Percentiles rank a stretch among this genome's conserved stretches.
These are phyloP conservation scores for Xenoacremonium recifei DNA, from an alignment of 2,329 filamentous ascomycete species.

Conservation along the genomic window DNA sequence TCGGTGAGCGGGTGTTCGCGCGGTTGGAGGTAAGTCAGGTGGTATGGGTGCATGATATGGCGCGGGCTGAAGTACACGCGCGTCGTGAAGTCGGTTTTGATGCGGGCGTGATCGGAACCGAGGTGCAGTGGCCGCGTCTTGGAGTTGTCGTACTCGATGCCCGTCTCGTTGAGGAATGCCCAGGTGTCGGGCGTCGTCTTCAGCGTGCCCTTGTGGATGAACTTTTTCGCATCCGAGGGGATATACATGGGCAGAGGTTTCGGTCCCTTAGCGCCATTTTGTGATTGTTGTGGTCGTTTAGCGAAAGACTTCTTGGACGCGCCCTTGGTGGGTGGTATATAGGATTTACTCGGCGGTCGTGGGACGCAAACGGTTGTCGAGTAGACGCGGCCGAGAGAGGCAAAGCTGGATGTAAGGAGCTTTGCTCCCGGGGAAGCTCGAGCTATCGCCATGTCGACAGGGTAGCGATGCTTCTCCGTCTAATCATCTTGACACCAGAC, in stretches of 20 bases:
- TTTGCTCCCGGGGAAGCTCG: constrained; percentile 13
- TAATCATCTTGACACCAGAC: constrained; percentile 15
- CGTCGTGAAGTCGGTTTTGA: constrained; percentile 19
- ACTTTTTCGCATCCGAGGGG: constrained; percentile 17
- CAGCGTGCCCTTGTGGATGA: constrained; percentile 25
- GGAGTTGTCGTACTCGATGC: constrained; percentile 23
- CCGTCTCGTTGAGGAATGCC: constrained; percentile 26
- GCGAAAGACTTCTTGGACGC: not conserved
- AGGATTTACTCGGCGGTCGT: too few relatives aligned
- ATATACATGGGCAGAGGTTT: constrained; percentile 11
- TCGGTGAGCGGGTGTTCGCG: constrained; percentile 31
- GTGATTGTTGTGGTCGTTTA: constrained; percentile 16
- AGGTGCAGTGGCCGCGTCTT: constrained; percentile 13
- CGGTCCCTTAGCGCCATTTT: too few relatives aligned
- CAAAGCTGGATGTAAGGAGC: constrained; percentile 11
- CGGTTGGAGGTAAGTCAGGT: constrained; percentile 32
- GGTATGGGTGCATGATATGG: constrained; percentile 32
- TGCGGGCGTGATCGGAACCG: constrained; percentile 6
- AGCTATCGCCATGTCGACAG: constrained; percentile 24
- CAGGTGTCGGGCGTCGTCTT: constrained; percentile 27
- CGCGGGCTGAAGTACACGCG: constrained; percentile 23
- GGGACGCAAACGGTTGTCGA: constrained; percentile 8
- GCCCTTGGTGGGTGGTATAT: constrained; percentile 8
- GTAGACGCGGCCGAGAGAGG: constrained; percentile 10
- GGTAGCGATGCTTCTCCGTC: constrained; percentile 1